Conservation (phyloP, 306 rosid species). For the Dryas alaskensis region DNA sequence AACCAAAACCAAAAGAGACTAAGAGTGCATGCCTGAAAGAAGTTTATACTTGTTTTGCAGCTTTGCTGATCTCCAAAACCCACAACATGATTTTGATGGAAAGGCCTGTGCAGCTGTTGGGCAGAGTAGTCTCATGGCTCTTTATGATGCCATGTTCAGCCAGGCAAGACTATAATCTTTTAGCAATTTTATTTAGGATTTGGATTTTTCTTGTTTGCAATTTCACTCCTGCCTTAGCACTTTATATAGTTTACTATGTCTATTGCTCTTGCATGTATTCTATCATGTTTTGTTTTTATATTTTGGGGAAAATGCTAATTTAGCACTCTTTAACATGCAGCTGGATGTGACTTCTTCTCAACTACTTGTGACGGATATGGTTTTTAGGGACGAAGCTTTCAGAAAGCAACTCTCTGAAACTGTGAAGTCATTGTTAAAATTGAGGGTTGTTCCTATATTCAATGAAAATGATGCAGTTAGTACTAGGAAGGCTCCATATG, state of each 20-base stretch:
- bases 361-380: conserved; percentile 84
- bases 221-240: too few relatives aligned
- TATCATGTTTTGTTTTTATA: too few relatives aligned
- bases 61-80: conserved; percentile 80
- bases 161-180: conserved; percentile 44
- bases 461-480: conserved; percentile 94
- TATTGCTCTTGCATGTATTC: not conserved
- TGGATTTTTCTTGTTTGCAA: not conserved
- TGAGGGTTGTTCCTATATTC: conserved; percentile 83
- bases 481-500: conserved; percentile 76
- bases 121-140: conserved; percentile 96
- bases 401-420: conserved; percentile 78
- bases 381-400: conserved; percentile 62
- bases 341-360: conserved; percentile 92
- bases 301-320: conserved; percentile 22
- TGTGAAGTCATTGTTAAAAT: conserved; percentile 50
- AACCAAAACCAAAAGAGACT: not conserved
- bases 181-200: not conserved
- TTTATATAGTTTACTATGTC: not conserved
- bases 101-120: conserved; percentile 95
- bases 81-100: conserved; percentile 69
- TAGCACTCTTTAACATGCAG: conserved; percentile 42
- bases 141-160: conserved; percentile 85
- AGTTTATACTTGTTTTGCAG: conserved; percentile 36
- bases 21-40: conserved; percentile 10